Evolutionary conservation across 2,329 filamentous ascomycete species (phyloP).

Genomic region (Nakataea oryzae): DNA sequence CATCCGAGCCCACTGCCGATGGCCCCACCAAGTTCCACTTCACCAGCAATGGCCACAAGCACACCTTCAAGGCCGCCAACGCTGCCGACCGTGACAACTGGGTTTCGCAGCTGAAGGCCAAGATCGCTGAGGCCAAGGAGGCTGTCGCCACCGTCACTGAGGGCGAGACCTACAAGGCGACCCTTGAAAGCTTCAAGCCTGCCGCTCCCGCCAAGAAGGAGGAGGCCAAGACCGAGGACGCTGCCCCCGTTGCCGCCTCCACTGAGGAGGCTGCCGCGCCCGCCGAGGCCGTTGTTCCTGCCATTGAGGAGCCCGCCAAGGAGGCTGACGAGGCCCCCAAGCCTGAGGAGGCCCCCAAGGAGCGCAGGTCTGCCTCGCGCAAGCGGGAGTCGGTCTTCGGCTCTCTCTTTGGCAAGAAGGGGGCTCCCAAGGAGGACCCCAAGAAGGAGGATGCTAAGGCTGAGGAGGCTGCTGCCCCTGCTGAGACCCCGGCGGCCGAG

Average conservation of each 20-base stretch:
- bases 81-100: slow-evolving; percentile 81
- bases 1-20: slow-evolving; percentile 63
- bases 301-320: slow-evolving; percentile 16
- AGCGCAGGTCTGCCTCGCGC: slow-evolving; percentile 49
- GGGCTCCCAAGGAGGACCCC: slow-evolving; percentile 31
- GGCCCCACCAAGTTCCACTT: slow-evolving; percentile 77
- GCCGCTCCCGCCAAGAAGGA: slow-evolving; percentile 26
- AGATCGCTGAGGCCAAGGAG: slow-evolving; percentile 78
- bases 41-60: slow-evolving; percentile 79
- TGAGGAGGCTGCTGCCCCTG: slow-evolving; percentile 21
- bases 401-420: slow-evolving; percentile 45
- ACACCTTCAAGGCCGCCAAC: slow-evolving; percentile 76
- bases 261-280: slow-evolving; percentile 15
- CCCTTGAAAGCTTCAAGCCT: slow-evolving; percentile 60
- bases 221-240: slow-evolving; percentile 23
- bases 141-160: slow-evolving; percentile 61
- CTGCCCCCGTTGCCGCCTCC: slow-evolving; percentile 14
- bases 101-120: slow-evolving; percentile 73
- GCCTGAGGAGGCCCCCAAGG: slow-evolving; percentile 35
- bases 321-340: slow-evolving; percentile 19
- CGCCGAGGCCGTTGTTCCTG: slow-evolving; percentile 18
- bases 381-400: slow-evolving; percentile 58
- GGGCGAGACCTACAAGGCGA: slow-evolving; percentile 81
- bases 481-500: slow-evolving; percentile 11
- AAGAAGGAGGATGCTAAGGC: slow-evolving; percentile 17